Conservation (phyloP, 2,329 filamentous ascomycete species). For the Ophiostoma montium region DNA sequence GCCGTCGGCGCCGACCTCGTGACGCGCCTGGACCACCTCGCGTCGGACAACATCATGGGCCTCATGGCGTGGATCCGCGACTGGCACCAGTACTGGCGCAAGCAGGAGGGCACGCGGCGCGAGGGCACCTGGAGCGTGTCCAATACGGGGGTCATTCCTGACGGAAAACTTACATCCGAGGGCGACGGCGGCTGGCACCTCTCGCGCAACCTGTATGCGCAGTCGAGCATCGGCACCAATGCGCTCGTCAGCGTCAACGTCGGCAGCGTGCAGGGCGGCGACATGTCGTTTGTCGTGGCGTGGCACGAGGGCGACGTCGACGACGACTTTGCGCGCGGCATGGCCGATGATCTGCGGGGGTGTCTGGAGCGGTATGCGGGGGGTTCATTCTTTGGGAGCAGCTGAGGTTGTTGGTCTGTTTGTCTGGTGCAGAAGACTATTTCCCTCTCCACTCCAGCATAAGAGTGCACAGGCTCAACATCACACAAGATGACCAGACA, state of each 20-base stretch:
- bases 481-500: too few species aligned
- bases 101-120: slow-evolving; percentile 29
- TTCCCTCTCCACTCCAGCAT: too few species aligned
- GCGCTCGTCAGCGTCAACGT: slow-evolving; percentile 31
- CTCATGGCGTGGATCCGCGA: slow-evolving; percentile 30
- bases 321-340: slow-evolving; percentile 21
- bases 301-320: slow-evolving; percentile 35
- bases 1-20: slow-evolving; percentile 23
- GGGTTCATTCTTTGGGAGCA: too few species aligned
- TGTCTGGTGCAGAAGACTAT: too few species aligned
- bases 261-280: slow-evolving; percentile 28
- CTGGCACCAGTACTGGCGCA: slow-evolving; percentile 26
- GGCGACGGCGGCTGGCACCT: slow-evolving; percentile 21
- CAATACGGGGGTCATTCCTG: slow-evolving; percentile 33
- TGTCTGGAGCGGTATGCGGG: slow-evolving; percentile 14
- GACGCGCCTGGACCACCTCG: slow-evolving; percentile 20
- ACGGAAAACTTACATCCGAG: slow-evolving; percentile 4
- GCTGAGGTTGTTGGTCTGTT: slow-evolving; percentile 11
- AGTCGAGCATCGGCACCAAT: slow-evolving; percentile 30
- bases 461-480: too few species aligned
- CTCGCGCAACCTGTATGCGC: slow-evolving; percentile 33
- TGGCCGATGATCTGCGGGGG: slow-evolving; percentile 24
- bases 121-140: slow-evolving; percentile 35
- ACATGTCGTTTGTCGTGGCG: slow-evolving; percentile 28
- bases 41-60: slow-evolving; percentile 28